phyloP scores from a whole-genome alignment of 768 basidiomycete species.

The Lactarius trivialis region DNA sequence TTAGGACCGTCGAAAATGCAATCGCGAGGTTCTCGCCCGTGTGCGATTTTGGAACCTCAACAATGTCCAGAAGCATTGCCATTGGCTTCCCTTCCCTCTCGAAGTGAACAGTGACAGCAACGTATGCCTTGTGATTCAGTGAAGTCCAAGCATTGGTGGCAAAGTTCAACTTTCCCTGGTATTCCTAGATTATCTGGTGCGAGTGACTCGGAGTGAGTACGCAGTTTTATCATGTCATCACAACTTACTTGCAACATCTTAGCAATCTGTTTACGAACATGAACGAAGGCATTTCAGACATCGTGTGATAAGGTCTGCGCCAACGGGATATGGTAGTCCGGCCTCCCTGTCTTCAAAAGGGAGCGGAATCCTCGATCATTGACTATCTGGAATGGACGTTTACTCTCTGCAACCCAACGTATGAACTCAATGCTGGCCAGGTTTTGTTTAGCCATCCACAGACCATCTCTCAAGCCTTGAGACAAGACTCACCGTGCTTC shows the following conservation, averaged over 20 bases:
- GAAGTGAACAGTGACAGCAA: background rate
- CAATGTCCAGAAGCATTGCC: background rate
- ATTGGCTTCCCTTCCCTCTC: background rate
- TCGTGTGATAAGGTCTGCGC: conserved; percentile 30
- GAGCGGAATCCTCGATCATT: too few relatives aligned
- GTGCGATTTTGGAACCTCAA: conserved; percentile 23
- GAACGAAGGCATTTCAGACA: conserved; percentile 28
- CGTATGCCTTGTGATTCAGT: background rate
- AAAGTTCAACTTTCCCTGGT: background rate
- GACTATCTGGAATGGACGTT: too few relatives aligned
- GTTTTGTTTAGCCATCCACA: too few relatives aligned
- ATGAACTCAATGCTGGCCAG: too few relatives aligned
- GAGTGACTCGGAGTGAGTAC: background rate
- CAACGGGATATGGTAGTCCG: too few relatives aligned
- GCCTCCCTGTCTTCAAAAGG: too few relatives aligned
- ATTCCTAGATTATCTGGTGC: background rate
- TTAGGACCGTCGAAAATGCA: conserved; percentile 25
- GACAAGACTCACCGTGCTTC: too few relatives aligned
- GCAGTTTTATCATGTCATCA: background rate
- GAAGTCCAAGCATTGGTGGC: background rate
- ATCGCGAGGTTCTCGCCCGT: conserved; percentile 28
- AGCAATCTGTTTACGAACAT: conserved; percentile 22
- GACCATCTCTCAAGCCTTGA: too few relatives aligned
- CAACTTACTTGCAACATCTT: conserved; percentile 10
- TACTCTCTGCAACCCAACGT: too few relatives aligned